These are phyloP conservation scores for Rhizopogon salebrosus DNA, from an alignment of 768 basidiomycete genomes.

Conservation along the genomic window DNA sequence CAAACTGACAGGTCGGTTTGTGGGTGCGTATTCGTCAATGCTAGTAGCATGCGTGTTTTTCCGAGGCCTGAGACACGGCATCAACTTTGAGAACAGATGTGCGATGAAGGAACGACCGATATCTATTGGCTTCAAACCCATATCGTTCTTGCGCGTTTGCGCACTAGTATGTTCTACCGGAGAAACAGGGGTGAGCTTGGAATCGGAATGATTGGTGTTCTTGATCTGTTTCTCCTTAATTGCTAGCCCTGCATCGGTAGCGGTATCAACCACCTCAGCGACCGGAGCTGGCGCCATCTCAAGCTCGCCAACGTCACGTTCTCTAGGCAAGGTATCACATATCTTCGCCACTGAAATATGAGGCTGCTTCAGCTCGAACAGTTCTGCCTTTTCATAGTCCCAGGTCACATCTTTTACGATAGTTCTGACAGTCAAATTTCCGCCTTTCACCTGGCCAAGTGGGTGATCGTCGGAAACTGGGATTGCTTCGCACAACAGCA, in stretches of 20 bases:
- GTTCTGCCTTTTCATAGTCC: background rate
- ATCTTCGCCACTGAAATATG: background rate
- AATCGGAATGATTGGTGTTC: background rate
- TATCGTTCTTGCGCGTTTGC: background rate
- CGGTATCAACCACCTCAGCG: background rate
- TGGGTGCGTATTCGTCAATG: background rate
- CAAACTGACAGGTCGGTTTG: background rate
- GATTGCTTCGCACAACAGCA: background rate
- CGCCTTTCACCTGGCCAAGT: conserved; percentile 2
- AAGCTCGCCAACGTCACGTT: background rate
- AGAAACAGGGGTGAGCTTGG: background rate
- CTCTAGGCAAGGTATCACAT: background rate
- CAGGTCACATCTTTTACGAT: conserved; percentile 1
- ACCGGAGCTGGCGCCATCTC: background rate
- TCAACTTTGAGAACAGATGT: background rate
- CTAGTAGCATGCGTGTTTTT: background rate
- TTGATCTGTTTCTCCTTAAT: background rate
- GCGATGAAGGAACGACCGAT: background rate
- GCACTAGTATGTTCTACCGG: background rate
- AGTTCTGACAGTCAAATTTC: background rate
- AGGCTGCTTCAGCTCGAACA: background rate
- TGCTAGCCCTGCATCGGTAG: background rate
- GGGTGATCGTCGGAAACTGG: background rate
- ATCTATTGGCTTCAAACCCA: background rate
- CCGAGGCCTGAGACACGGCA: background rate